These are phyloP conservation scores for Wallacemonas rigidus DNA, from an alignment of 208 protist genomes.

Conservation along the genomic window DNA sequence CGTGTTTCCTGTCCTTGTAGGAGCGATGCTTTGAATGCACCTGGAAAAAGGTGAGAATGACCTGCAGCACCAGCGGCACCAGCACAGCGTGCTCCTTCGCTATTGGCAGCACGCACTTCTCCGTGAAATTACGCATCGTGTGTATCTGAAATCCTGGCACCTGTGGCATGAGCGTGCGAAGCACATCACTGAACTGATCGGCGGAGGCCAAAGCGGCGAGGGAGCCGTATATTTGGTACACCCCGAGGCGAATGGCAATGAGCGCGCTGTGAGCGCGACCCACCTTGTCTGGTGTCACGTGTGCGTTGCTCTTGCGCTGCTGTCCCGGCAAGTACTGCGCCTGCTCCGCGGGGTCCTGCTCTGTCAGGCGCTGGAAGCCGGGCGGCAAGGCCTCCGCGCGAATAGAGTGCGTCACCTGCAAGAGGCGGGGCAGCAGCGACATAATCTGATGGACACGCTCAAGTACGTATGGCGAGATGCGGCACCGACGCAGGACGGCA, in stretches of 20 bases:
- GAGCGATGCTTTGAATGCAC: constrained; percentile 3
- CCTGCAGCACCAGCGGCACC: constrained; percentile 37
- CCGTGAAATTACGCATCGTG: constrained; percentile 44
- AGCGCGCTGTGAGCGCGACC: constrained; percentile 37
- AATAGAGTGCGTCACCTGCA: constrained; percentile 58
- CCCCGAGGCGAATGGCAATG: constrained; percentile 47
- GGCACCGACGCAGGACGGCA: constrained; percentile 65
- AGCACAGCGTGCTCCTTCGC: constrained; percentile 40
- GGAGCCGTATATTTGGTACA: constrained; percentile 73
- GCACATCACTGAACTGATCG: constrained; percentile 40
- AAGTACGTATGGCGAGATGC: constrained; percentile 54
- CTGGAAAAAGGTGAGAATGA: constrained; percentile 47
- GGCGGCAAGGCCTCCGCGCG: constrained; percentile 41
- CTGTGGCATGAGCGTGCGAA: constrained; percentile 31
- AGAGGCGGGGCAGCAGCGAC: constrained; percentile 37
- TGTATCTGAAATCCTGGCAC: constrained; percentile 33
- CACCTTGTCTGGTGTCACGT: constrained; percentile 16
- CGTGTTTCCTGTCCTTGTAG: background rate
- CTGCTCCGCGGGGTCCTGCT: constrained; percentile 33
- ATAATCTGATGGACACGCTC: constrained; percentile 42
- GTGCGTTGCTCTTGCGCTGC: constrained; percentile 33
- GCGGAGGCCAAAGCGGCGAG: constrained; percentile 53
- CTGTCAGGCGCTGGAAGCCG: constrained; percentile 41
- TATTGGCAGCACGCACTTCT: constrained; percentile 61
- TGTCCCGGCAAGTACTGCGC: constrained; percentile 55